Evolutionary conservation across 1,139 yeast genomes (phyloP), one percentile per base, ranked within the genome.

Genomic region (Suhomyces choctaworum): DNA sequence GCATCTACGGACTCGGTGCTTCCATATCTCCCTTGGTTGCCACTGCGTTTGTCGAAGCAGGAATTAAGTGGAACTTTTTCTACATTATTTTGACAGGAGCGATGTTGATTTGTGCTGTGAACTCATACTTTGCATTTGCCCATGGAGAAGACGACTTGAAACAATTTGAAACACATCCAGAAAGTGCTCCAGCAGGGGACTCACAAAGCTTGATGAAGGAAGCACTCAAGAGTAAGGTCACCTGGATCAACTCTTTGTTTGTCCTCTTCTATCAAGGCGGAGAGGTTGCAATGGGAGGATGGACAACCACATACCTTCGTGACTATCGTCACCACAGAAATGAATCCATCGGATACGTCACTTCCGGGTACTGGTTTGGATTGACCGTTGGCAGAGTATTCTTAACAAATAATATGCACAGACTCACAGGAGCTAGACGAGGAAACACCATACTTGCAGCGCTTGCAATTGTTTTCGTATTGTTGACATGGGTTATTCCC

Each of bases 311-410:
- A 0, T 82, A 69, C 46, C 63, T 82, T 48, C 66, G 78, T 29
- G 76, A 73, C 32, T 77, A 76, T 46, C 66, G 87, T 29, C 62
- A 66, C 29, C 83, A 80, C 1, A 56, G 62, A 34, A 50, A 60
- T 3, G 44, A 52, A 0, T 56, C 71, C 4, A 70, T 73, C 37
- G 87, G 88, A 13, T 81, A 80, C 49, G 81, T 80, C 20, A 76
- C 84, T 2, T 76, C 87, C 7, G 88, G 88, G 0, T 80, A 75
- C 47, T 82, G 88, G 89, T 78, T 72, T 9, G 90, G 89, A 5
- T 60, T 82, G 23, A 79, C 87, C 0, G 24, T 78, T 3, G 88
- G 88, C 1, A 56, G 89, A 34, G 58, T 82, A 19, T 42, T 66
- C 5, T 58, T 80, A 19, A 71, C 78, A 2, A 52, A 67, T 15